phyloP scores from a whole-genome alignment of 192 early-diverging fungal species.

The Backusella mclennaniae region DNA sequence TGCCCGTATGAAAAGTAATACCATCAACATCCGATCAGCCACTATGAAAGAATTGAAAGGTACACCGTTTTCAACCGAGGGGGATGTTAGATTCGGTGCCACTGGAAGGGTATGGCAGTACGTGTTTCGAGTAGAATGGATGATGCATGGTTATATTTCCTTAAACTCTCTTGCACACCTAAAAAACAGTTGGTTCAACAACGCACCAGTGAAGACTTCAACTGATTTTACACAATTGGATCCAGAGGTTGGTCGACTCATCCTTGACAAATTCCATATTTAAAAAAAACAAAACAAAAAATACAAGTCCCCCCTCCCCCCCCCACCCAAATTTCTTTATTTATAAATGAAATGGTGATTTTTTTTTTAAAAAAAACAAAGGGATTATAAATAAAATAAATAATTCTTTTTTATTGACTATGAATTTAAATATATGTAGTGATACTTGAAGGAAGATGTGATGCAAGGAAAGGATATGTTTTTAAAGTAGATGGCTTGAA shows the following conservation, averaged over 20 bases:
- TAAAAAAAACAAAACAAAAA: not conserved
- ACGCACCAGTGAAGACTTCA: not conserved
- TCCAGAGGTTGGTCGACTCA: not conserved
- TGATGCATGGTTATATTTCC: not conserved
- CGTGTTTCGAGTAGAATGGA: not conserved
- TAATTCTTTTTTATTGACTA: not conserved
- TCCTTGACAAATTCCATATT: not conserved
- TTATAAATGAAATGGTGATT: not conserved
- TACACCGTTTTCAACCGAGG: not conserved
- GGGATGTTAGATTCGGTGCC: not conserved
- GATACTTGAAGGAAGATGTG: not conserved
- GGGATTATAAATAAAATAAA: not conserved
- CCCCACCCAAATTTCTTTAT: not conserved
- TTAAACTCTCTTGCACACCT: not conserved
- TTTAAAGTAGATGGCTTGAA: not conserved
- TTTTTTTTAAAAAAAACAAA: not conserved
- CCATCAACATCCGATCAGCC: not conserved
- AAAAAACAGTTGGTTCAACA: not conserved
- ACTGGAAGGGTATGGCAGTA: not conserved
- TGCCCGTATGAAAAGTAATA: slow-evolving; percentile 2
- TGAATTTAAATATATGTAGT: not conserved
- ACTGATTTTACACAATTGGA: slow-evolving; percentile 1
- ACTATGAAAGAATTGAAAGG: not conserved
- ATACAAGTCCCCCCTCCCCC: not conserved
- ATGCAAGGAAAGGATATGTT: not conserved